These are phyloP conservation scores for Entoloma clypeatum DNA, from an alignment of 1,284 basidiomycete genomes.

Conservation along the genomic window DNA sequence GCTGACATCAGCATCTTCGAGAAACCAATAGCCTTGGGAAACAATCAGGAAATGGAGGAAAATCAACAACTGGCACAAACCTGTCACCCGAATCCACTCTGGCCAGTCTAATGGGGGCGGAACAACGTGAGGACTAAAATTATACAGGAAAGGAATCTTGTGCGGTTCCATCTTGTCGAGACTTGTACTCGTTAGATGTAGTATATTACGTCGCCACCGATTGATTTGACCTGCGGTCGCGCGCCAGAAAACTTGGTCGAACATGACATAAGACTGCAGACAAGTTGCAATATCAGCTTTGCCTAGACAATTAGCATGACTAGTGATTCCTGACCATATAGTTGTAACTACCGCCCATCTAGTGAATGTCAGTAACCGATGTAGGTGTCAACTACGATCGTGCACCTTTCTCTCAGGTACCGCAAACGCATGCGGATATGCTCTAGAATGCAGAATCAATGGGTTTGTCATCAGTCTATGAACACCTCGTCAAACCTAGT, in stretches of 20 bases:
- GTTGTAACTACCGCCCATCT: constrained; percentile 96
- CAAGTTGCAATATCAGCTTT: constrained; percentile 11
- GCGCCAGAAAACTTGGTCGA: constrained; percentile 98
- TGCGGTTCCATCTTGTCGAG: constrained; percentile 94
- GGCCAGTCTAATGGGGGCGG: constrained; percentile 96
- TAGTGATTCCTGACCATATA: constrained; percentile 71
- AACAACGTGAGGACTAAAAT: constrained; percentile 88
- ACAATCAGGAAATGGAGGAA: constrained; percentile 13
- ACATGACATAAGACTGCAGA: constrained; percentile 79
- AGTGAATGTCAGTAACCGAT: constrained; percentile 17
- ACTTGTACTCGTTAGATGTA: constrained; percentile 79
- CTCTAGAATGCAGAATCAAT: constrained; percentile 42
- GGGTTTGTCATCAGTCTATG: constrained; percentile 8
- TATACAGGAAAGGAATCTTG: constrained; percentile 97
- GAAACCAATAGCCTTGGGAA: constrained; percentile 87
- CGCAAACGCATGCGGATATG: constrained; percentile 97
- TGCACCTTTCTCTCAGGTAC: constrained; percentile 85
- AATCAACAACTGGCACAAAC: constrained; percentile 34
- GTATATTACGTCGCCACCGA: constrained; percentile 79
- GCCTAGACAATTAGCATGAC: background rate
- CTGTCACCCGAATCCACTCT: constrained; percentile 96
- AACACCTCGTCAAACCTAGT: constrained; percentile 50
- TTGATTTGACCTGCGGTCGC: constrained; percentile 94
- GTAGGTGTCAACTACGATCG: constrained; percentile 10
- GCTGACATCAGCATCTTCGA: constrained; percentile 85